phyloP scores from a whole-genome alignment of 345 rosid species.

The Toxicodendron radicans region DNA sequence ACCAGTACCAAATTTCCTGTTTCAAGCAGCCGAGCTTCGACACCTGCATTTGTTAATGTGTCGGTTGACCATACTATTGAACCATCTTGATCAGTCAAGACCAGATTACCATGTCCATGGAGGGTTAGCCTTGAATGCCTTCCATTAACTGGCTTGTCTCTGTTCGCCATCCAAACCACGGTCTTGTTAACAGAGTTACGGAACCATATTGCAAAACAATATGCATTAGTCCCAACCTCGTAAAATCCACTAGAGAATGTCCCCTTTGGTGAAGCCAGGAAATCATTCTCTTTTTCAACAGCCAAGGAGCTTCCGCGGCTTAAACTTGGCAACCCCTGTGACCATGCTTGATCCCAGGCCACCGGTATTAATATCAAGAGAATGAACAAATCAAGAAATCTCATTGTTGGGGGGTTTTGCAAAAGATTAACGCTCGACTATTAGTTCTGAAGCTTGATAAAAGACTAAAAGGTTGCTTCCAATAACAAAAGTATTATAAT shows the following conservation, averaged over 20 bases:
- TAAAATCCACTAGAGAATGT: slow-evolving; percentile 25
- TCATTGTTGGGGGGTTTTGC: slow-evolving; percentile 8
- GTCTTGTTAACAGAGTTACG: slow-evolving; percentile 25
- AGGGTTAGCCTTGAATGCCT: slow-evolving; percentile 22
- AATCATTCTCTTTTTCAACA: slow-evolving; percentile 21
- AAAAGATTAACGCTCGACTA: not conserved
- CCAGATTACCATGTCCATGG: slow-evolving; percentile 15
- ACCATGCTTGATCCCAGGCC: not conserved
- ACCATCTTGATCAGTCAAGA: slow-evolving; percentile 23
- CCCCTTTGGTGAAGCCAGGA: slow-evolving; percentile 22
- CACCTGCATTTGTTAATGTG: slow-evolving; percentile 3
- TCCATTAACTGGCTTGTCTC: slow-evolving; percentile 36
- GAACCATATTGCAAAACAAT: slow-evolving; percentile 32
- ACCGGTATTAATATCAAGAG: slow-evolving; percentile 9
- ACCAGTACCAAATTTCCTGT: slow-evolving; percentile 29
- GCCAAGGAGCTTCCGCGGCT: slow-evolving; percentile 14
- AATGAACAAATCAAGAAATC: slow-evolving; percentile 1
- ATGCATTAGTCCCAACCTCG: slow-evolving; percentile 25
- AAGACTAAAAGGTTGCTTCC: not conserved
- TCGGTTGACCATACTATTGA: slow-evolving; percentile 25
- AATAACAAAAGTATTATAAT: not conserved
- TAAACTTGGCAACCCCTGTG: slow-evolving; percentile 14
- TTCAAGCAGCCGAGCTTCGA: slow-evolving; percentile 16
- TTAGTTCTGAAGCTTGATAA: not conserved
- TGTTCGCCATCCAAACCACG: slow-evolving; percentile 36